phyloP scores from a whole-genome alignment of 202 grass and related monocot genomes.

The Bolboschoenoplectus hybrid region DNA sequence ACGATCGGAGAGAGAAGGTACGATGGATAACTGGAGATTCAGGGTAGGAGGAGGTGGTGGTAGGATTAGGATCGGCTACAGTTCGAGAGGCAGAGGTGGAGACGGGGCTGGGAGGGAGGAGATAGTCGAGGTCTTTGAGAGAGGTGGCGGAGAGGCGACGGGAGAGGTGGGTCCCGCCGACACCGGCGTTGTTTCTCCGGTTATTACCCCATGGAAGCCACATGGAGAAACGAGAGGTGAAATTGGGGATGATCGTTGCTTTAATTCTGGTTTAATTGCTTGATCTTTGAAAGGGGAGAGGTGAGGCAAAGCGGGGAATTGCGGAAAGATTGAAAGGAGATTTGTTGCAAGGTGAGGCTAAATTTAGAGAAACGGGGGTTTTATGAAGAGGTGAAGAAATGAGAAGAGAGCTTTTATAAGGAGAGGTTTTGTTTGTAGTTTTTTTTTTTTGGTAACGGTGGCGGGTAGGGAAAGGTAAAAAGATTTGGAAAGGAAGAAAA shows the following conservation, averaged over 20 bases:
- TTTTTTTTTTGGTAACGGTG: neutral
- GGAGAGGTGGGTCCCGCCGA: slow-evolving; percentile 32
- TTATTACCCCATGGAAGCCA: slow-evolving; percentile 70
- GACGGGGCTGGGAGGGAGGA: slow-evolving; percentile 36
- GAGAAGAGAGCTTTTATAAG: slow-evolving; percentile 17
- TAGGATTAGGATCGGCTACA: neutral
- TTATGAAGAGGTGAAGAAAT: neutral
- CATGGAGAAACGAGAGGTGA: slow-evolving; percentile 39
- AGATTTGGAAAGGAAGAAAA: neutral
- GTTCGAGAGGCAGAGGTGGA: slow-evolving; percentile 11
- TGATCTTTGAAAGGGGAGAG: neutral
- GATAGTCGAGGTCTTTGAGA: slow-evolving; percentile 57
- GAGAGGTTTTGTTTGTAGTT: neutral
- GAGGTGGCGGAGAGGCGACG: slow-evolving; percentile 49
- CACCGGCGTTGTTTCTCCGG: slow-evolving; percentile 29
- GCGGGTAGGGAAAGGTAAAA: neutral
- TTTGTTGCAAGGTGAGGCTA: neutral
- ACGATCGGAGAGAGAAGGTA: slow-evolving; percentile 56
- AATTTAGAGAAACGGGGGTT: slow-evolving; percentile 28
- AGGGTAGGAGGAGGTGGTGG: slow-evolving; percentile 6
- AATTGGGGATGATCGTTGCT: neutral
- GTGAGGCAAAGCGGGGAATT: neutral
- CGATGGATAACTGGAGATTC: slow-evolving; percentile 64
- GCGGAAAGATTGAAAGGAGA: neutral
- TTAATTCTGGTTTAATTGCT: slow-evolving; percentile 17